Evolutionary conservation across 371 early-diverging fungal genomes (phyloP), one percentile per base, ranked within the genome.

Genomic region (Apophysomyces trapeziformis): DNA sequence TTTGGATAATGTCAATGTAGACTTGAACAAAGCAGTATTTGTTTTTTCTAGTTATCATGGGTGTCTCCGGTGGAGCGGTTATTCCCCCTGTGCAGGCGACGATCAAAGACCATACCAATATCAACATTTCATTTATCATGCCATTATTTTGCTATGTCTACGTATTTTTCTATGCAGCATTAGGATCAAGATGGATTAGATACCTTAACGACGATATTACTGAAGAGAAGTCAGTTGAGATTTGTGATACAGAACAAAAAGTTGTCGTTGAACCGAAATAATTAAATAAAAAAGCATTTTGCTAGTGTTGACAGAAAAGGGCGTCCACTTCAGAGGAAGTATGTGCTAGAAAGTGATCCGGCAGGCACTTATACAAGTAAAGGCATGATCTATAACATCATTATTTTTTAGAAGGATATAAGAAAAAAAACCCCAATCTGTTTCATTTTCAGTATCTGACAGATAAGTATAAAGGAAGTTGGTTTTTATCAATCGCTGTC

Each of bases 1-100:
- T 72, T 46, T 37, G 1, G 32, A 2, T 26, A 38, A 26, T 56
- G 21, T 21, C 5, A 26, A 16, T 47, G 18, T 35, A 3, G 11
- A 46, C 26, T 14, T 45, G 35, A 9, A 57, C 5, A 14, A 38
- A 41, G 41, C 9, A 16, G 1, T 8, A 35, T 3, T 9, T 37
- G 2, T 6, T 7, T 26, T 12, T 9, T 39, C 41, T 63, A 80
- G 81, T 79, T 45, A 69, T 82, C 37, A 77, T 77, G 75, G 79
- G 82, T 63, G 79, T 82, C 8, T 68, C 68, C 56, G 82, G 82
- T 37, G 82, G 82, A 57, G 77, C 77, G 5, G 65, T 82, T 1
- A 66, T 82, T 37, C 82, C 82, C 1, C 72, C 79, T 14, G 36
- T 82, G 32, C 75, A 75, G 68, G 82, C 76, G n/a, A 66, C 74